Percentiles rank a stretch among this genome's conserved stretches.
These are phyloP conservation scores for Pyricularia grisea DNA, from an alignment of 2,329 filamentous ascomycete genomes.

Conservation along the genomic window DNA sequence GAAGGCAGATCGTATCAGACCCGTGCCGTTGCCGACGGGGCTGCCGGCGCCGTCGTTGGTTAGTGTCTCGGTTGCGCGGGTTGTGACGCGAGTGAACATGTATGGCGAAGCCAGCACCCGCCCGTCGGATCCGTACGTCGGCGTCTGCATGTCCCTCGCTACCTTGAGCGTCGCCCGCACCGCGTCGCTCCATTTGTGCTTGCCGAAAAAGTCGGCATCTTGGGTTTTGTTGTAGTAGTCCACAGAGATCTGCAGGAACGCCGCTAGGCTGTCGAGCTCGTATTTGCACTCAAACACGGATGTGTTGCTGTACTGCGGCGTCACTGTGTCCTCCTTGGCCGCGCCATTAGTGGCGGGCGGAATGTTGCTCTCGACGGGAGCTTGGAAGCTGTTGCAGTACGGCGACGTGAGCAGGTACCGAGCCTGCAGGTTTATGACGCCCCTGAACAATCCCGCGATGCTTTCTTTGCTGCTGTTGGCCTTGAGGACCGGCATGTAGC, in stretches of 20 bases:
- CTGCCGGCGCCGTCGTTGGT: conserved; percentile 69
- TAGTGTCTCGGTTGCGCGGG: conserved; percentile 70
- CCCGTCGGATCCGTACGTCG: conserved; percentile 61
- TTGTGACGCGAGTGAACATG: conserved; percentile 66
- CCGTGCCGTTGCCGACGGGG: conserved; percentile 69
- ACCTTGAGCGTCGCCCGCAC: conserved; percentile 60
- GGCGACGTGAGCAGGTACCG: conserved; percentile 62
- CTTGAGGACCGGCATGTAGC: conserved; percentile 57
- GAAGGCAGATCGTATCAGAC: conserved; percentile 79
- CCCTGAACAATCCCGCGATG: conserved; percentile 60
- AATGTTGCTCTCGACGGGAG: conserved; percentile 66
- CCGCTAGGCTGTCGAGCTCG: conserved; percentile 82
- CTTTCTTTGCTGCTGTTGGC: conserved; percentile 39
- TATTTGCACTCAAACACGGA: conserved; percentile 94
- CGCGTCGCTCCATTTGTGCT: conserved; percentile 62
- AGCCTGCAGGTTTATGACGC: conserved; percentile 68
- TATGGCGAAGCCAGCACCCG: conserved; percentile 52
- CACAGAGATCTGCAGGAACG: conserved; percentile 73
- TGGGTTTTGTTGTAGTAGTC: conserved; percentile 69
- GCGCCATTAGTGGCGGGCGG: conserved; percentile 45
- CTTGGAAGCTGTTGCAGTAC: conserved; percentile 93
- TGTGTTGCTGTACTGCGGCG: conserved; percentile 55
- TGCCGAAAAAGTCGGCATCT: conserved; percentile 65
- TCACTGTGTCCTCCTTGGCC: conserved; percentile 49
- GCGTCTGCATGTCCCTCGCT: conserved; percentile 59